Conservation (phyloP, 176 grass and related monocot genomes). For the Luzula sylvatica region DNA sequence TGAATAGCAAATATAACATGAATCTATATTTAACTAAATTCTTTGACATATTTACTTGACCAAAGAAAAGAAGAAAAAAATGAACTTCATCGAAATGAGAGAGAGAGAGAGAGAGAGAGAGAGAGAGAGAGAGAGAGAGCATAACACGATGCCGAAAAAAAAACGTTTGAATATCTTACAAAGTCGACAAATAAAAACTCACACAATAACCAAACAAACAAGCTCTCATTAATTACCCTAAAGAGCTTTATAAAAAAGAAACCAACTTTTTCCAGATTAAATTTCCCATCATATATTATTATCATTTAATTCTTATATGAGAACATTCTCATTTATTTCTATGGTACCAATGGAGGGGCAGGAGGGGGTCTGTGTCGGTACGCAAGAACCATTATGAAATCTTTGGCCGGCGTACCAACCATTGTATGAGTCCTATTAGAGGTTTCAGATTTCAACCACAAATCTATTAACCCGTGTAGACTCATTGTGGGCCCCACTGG, state of each 20-base stretch:
- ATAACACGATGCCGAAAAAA: too few species aligned
- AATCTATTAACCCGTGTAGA: constrained; percentile 35
- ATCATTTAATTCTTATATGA: background rate
- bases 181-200: too few species aligned
- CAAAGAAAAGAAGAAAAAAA: too few species aligned
- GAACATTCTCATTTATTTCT: background rate
- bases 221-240: too few species aligned
- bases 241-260: background rate
- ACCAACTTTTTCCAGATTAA: constrained; percentile 1
- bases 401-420: constrained; percentile 38
- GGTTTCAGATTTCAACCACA: constrained; percentile 39
- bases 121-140: too few species aligned
- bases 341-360: background rate
- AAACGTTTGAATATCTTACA: too few species aligned
- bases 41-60: too few species aligned
- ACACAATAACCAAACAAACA: too few species aligned
- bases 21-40: too few species aligned
- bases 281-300: constrained; percentile 7
- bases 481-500: constrained; percentile 43
- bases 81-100: too few species aligned
- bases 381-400: constrained; percentile 75
- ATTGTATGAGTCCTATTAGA: constrained; percentile 12
- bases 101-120: too few species aligned
- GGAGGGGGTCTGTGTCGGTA: constrained; percentile 44
- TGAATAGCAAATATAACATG: too few species aligned